Conservation (phyloP, 148 eudicot species). For the Arctostaphylos glauca region DNA sequence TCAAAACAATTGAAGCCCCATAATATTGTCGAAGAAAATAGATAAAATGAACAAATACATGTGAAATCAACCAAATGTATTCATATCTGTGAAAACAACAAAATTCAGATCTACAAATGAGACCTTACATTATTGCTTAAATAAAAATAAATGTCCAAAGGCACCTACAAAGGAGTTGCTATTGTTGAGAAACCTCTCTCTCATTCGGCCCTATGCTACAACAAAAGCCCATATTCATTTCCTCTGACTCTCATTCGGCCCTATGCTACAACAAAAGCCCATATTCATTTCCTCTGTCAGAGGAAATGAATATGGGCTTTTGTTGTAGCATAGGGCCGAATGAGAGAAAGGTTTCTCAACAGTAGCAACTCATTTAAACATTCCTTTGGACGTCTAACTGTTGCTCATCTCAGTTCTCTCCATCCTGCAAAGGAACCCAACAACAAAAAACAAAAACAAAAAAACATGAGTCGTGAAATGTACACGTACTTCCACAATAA, state of each 20-base stretch:
- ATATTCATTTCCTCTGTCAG: not conserved
- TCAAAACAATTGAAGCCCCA: not conserved
- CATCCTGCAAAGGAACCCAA: slow-evolving; percentile 12
- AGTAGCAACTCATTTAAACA: no score
- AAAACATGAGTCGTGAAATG: not conserved
- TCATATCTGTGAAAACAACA: not conserved
- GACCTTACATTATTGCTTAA: no score
- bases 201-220: not conserved
- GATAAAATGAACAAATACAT: no score
- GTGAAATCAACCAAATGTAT: no score
- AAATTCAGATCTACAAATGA: not conserved
- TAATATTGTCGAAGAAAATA: no score
- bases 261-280: not conserved
- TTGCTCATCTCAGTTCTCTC: not conserved
- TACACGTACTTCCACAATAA: not conserved
- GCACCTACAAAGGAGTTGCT: no score
- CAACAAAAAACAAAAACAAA: not conserved
- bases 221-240: not conserved
- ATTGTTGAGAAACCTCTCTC: not conserved
- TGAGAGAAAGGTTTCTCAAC: not conserved
- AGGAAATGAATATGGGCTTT: not conserved
- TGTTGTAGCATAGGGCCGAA: not conserved
- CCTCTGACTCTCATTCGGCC: not conserved
- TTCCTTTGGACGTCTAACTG: no score
- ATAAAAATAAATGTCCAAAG: no score